Evolutionary conservation across 2,329 filamentous ascomycete genomes (phyloP).

Genomic region (Trichoderma sp.): DNA sequence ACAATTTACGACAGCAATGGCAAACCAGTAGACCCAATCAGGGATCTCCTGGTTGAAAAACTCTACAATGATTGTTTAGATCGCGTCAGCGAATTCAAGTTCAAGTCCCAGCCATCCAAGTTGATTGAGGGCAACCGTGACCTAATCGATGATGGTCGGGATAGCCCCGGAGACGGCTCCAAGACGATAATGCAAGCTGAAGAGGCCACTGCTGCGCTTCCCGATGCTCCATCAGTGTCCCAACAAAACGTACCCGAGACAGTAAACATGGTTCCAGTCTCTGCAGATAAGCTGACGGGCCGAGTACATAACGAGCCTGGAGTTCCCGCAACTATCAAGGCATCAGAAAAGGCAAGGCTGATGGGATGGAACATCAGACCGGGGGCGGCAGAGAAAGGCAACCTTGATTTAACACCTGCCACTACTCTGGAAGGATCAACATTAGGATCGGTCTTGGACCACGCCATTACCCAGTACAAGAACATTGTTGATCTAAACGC

Average conservation of each 20-base stretch:
- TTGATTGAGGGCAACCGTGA: slow-evolving; percentile 81
- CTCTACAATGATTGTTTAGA: slow-evolving; percentile 95
- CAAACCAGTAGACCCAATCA: slow-evolving; percentile 71
- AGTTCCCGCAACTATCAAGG: slow-evolving; percentile 67
- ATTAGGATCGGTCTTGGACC: slow-evolving; percentile 87
- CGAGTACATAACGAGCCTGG: slow-evolving; percentile 71
- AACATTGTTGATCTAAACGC: slow-evolving; percentile 78
- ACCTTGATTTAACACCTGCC: slow-evolving; percentile 69
- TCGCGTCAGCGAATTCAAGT: slow-evolving; percentile 86
- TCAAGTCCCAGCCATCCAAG: slow-evolving; percentile 68
- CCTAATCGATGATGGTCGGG: slow-evolving; percentile 78
- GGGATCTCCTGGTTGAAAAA: slow-evolving; percentile 83
- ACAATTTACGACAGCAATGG: slow-evolving; percentile 88
- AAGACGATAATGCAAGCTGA: slow-evolving; percentile 72
- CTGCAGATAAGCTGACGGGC: slow-evolving; percentile 69
- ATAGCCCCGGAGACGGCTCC: slow-evolving; percentile 68
- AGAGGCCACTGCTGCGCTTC: slow-evolving; percentile 65
- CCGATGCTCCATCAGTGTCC: slow-evolving; percentile 53
- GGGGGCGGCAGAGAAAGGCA: slow-evolving; percentile 62
- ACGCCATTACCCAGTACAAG: slow-evolving; percentile 86
- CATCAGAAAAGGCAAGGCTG: slow-evolving; percentile 71
- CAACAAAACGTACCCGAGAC: slow-evolving; percentile 55
- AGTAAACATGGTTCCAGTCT: slow-evolving; percentile 62
- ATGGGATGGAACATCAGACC: slow-evolving; percentile 82
- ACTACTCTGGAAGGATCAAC: slow-evolving; percentile 68